Percentiles rank a stretch among this genome's conserved stretches.
Conservation (phyloP, 306 rosid species). For the Prunus armeniaca region DNA sequence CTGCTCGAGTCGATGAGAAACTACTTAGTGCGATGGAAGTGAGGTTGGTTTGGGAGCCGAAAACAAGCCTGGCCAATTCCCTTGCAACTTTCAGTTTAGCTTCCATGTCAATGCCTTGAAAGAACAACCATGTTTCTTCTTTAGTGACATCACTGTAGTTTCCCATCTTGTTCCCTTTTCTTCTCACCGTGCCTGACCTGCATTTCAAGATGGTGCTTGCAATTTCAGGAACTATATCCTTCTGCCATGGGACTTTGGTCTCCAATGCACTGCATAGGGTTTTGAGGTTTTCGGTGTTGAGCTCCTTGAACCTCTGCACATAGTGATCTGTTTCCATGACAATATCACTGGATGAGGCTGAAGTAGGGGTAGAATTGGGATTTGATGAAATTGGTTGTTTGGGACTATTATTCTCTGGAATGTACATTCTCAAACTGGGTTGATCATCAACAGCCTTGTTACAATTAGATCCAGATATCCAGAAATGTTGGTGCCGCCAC, state of each 20-base stretch:
- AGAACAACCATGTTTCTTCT: conserved; percentile 92
- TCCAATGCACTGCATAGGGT: conserved; percentile 71
- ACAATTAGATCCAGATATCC: conserved; percentile 31
- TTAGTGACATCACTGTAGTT: conserved; percentile 30
- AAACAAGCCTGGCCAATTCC: conserved; percentile 65
- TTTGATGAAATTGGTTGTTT: conserved; percentile 40
- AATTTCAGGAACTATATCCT: conserved; percentile 61
- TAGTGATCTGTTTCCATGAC: conserved; percentile 59
- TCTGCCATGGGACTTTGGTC: conserved; percentile 78
- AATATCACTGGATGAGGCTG: conserved; percentile 56
- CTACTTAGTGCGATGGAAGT: conserved; percentile 68
- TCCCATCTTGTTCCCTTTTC: conserved; percentile 45
- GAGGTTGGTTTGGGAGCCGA: conserved; percentile 56
- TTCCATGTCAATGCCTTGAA: conserved; percentile 73
- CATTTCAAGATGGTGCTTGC: conserved; percentile 70
- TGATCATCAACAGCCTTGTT: conserved; percentile 17
- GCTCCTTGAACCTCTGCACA: conserved; percentile 53
- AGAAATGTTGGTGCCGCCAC: conserved; percentile 35
- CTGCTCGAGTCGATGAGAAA: conserved; percentile 73
- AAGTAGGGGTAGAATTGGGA: conserved; percentile 59
- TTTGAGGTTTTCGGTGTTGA: conserved; percentile 59
- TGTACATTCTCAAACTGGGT: conserved; percentile 49
- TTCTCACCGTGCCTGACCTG: conserved; percentile 64
- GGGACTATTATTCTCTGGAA: conserved; percentile 34
- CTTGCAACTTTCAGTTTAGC: conserved; percentile 70